Evolutionary conservation across 2,329 filamentous ascomycete species (phyloP).

Genomic region (Neurospora crassa): DNA sequence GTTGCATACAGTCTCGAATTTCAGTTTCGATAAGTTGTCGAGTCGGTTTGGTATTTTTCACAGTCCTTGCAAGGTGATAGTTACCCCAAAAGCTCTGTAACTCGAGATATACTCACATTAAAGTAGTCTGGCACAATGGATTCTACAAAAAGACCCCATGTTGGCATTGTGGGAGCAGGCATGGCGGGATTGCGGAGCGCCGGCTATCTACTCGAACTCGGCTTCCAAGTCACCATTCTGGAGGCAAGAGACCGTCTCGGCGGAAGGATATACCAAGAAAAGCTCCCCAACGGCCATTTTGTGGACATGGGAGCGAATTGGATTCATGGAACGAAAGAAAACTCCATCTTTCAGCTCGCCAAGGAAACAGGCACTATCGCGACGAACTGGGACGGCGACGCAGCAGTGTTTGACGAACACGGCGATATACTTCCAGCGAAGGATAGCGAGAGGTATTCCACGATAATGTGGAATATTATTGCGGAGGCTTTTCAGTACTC

Average conservation of each 20-base stretch:
- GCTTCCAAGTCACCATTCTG: conserved; percentile 58
- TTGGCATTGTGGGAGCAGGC: conserved; percentile 62
- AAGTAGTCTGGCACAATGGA: conserved; percentile 8
- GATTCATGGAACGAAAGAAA: conserved; percentile 66
- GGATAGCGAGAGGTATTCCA: conserved; percentile 37
- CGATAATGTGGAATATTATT: conserved; percentile 58
- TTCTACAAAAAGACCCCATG: conserved; percentile 32
- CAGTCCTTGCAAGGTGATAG: no score
- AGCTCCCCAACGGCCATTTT: conserved; percentile 35
- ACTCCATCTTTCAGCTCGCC: conserved; percentile 60
- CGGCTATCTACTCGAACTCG: conserved; percentile 54
- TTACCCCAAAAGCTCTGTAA: no score
- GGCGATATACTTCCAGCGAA: conserved; percentile 39
- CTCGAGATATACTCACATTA: no score
- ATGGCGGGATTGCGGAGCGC: conserved; percentile 63
- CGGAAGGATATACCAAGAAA: conserved; percentile 49
- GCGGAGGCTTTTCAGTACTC: conserved; percentile 58
- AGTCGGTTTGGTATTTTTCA: conserved; percentile 13
- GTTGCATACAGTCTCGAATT: not conserved
- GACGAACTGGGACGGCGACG: conserved; percentile 39
- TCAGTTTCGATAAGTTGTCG: not conserved
- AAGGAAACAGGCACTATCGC: conserved; percentile 46
- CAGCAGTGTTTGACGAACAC: conserved; percentile 46
- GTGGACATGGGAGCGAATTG: conserved; percentile 66
- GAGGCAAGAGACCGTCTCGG: conserved; percentile 60